Evolutionary conservation across 306 rosid species (phyloP), one percentile per base, ranked within the genome.

Genomic region (Lagenaria siceraria): DNA sequence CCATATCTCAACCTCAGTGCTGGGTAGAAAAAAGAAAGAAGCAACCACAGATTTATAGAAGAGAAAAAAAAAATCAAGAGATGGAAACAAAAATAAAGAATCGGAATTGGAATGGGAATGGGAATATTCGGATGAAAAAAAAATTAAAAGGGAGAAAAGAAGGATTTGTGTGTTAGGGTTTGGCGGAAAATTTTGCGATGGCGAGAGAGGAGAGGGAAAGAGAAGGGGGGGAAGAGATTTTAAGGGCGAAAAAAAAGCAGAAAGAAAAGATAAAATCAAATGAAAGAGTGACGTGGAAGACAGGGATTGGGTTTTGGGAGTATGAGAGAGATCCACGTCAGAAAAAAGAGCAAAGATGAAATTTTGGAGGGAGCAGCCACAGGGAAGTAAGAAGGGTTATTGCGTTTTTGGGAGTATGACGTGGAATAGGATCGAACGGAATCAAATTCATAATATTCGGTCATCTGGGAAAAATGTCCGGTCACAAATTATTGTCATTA

Each of bases 1-100:
- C 90, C 96, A 95, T 88, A 1, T 24, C 21, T 21, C 0, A 72
- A 43, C 15, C 74, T 70, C 24, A 12, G 56, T 17, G 31, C 8
- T 71, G 1, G 17, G 13, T 14, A 15, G 42, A 25, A 25, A 2
- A 13, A 27, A 36, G 40, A 12, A 27, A 11, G 52, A 46, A 38
- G 19, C 24, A 48, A n/a, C 9, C 40, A 73, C 6, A 5, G 40
- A 73, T 52, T 73, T 73, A 73, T 52, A 52, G 77, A 15, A 49
- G 38, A 0, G 11, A 18, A 21, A 69, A 12, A 68, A 22, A 69
- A 42, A 38, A 42, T 42, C 18, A 40, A 42, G 52, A 68, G 54
- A 68, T 49, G 19, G 55, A 33, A 18, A 72, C 8, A 27, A 17
- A 72, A 51, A 72, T 25, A 2, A 9, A 43, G 77, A 19, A 73